phyloP scores from a whole-genome alignment of 164 flowering plant genomes.

The Warburgia ugandensis region DNA sequence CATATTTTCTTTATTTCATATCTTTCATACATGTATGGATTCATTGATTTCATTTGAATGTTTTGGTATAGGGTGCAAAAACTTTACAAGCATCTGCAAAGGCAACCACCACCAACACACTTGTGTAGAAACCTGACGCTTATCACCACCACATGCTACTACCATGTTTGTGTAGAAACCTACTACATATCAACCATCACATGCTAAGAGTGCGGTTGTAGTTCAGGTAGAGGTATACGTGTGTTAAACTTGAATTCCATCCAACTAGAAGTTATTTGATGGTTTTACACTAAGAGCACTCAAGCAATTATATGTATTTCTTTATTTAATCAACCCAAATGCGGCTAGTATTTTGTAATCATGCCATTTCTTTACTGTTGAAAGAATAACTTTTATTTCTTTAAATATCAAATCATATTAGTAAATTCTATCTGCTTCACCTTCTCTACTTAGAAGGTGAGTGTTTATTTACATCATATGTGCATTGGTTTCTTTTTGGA shows the following conservation, averaged over 20 bases:
- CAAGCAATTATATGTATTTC: background rate
- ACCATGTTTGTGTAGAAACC: slow-evolving; percentile 62
- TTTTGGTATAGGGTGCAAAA: slow-evolving; percentile 53
- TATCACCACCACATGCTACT: no score
- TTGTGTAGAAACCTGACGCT: no score
- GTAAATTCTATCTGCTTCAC: no score
- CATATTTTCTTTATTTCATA: background rate
- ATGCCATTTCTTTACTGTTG: background rate
- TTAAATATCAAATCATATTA: no score
- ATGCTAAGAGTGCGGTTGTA: slow-evolving; percentile 68
- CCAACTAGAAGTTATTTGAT: background rate
- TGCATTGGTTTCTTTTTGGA: no score
- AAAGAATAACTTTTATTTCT: background rate
- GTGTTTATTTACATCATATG: no score
- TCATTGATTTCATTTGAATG: slow-evolving; percentile 6
- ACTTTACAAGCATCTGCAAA: slow-evolving; percentile 34
- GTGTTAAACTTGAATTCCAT: background rate
- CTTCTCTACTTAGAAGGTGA: no score
- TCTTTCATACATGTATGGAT: background rate
- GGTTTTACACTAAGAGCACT: background rate
- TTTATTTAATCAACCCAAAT: no score
- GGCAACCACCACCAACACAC: no score
- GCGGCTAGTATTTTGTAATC: background rate
- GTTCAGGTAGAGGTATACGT: slow-evolving; percentile 66
- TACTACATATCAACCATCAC: slow-evolving; percentile 95